Base-by-base conservation (phyloP, 2,329 filamentous ascomycete genomes). In the Furcasterigmium furcatum region DNA sequence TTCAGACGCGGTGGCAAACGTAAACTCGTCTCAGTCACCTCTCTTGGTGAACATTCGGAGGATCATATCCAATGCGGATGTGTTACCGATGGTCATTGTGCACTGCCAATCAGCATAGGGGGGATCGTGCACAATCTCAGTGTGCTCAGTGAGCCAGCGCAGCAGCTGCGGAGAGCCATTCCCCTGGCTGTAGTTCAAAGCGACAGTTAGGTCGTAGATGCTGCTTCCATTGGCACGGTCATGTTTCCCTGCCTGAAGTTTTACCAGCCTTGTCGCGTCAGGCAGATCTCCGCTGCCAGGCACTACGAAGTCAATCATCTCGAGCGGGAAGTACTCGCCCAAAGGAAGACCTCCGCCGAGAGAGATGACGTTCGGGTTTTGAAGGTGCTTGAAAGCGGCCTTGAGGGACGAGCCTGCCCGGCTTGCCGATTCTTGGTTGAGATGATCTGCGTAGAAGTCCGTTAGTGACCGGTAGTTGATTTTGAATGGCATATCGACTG, bases 31-130 rank as follows among this genome's bases (percentile, higher is more conserved):
- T 32, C 77, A 80, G 56, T 89, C 84, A 3, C 86, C 85, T 16
- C 77, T 42, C 20, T 54, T 52, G 49, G 77, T 77, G 50, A 91
- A 76, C 67, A 89, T 78, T 29, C 86, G 76, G 7, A 87, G 70
- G 2, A 79, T 68, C 58, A 87, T 80, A 44, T 90, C 87, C 54
- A 87, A 74, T 1, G 80, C 78, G 19, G 77, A 82, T 1, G 86
- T 89, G 55, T 77, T 85, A 30, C 86, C 87, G 30, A 82, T 72
- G 8, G 76, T 84, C 65, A 88, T 68, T 35, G 76, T 78, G 56
- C 83, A 85, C 53, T 78, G 73, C 87, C 87, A 91, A 60, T 91
- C 85, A 24, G 76, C 70, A 60, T 89, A 90, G 1, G 82, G 84
- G 20, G 87, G 87, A 51, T 82, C 75, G 62, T 89, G 85, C 9